Conservation (phyloP, 2,329 filamentous ascomycete genomes). For the Neoascochyta sp. region DNA sequence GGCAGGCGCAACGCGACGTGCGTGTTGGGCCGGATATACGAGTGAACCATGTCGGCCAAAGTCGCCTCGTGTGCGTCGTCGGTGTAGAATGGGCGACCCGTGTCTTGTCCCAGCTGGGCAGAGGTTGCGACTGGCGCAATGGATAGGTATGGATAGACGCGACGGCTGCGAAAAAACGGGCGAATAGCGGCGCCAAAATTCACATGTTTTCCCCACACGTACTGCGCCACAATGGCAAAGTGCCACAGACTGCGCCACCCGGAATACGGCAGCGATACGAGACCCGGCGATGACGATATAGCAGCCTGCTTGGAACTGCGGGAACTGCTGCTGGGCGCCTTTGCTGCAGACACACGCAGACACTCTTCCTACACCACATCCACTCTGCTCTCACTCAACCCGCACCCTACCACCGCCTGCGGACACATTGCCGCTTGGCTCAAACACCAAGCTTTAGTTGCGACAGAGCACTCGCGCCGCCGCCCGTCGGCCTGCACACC, state of each 20-base stretch:
- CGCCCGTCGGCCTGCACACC: slow-evolving; percentile 6
- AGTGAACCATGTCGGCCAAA: slow-evolving; percentile 39
- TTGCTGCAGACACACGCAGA: too few relatives aligned
- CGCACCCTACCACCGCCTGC: too few relatives aligned
- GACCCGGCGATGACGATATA: slow-evolving; percentile 1
- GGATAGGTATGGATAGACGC: too few relatives aligned
- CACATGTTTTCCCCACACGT: slow-evolving; percentile 7
- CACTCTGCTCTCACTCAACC: too few relatives aligned
- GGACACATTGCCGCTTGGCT: too few relatives aligned
- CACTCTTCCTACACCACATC: too few relatives aligned
- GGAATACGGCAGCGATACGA: too few relatives aligned
- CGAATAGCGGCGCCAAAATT: slow-evolving; percentile 2
- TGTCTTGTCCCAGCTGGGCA: too few relatives aligned
- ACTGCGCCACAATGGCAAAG: slow-evolving; percentile 3
- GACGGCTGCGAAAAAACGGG: background rate
- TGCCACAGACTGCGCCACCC: too few relatives aligned
- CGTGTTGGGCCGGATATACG: slow-evolving; percentile 48
- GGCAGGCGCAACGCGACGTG: slow-evolving; percentile 56
- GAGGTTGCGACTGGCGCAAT: slow-evolving; percentile 7
- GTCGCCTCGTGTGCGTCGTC: slow-evolving; percentile 4
- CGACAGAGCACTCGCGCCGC: slow-evolving; percentile 1
- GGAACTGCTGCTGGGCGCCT: too few relatives aligned
- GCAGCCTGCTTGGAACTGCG: too few relatives aligned
- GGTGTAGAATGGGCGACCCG: too few relatives aligned
- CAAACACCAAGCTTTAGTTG: slow-evolving; percentile 3